Evolutionary conservation across 2,329 filamentous ascomycete genomes (phyloP), one percentile per base, ranked within the genome.

Genomic region (Neocatenulostroma microsporum): DNA sequence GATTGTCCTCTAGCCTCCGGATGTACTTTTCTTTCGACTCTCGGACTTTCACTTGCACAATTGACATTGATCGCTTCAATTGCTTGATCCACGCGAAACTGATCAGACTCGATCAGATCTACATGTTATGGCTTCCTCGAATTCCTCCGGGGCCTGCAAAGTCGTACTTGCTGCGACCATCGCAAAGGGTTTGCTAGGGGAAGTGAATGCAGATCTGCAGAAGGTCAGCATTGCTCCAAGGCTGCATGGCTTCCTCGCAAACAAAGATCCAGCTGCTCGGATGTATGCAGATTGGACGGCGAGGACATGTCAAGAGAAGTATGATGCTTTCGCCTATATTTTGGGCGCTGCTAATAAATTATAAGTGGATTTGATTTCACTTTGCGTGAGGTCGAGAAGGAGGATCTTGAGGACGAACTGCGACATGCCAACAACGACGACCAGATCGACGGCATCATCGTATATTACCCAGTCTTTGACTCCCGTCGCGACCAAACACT

Each of bases 391-490:
- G 80, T 94, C 35, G 76, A 84, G 54, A 89, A 89, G 60, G 88
- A 96, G 57, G 73, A 79, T 30, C 82, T 96, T 45, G 91, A 98
- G 69, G 85, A 94, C 52, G 79, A 81, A 48, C 82, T 98, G 56
- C 75, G 89, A 49, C 73, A 74, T 48, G 89, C 89, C 57, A 98
- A 98, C 63, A 68, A 74, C 21, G 85, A 96, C 62, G 59, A 73
- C 39, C 57, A 65, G 12, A 77, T 95, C 45, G 84, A 94, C 63
- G 89, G 76, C 43, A 94, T 95, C 57, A 93, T 98, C 49, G 84
- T 98, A 58, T 98, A 98, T 73, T 98, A 96, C 63, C 91, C 91
- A 38, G 93, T 98, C 64, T 96, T 95, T 63, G 83, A 87, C 67
- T 82, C 80, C 35, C 74, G 78, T 19, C 86, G 94, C 63, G 91